phyloP scores from a whole-genome alignment of 225 moss, liverwort and hornwort species.

The Thuidium tamariscinum region DNA sequence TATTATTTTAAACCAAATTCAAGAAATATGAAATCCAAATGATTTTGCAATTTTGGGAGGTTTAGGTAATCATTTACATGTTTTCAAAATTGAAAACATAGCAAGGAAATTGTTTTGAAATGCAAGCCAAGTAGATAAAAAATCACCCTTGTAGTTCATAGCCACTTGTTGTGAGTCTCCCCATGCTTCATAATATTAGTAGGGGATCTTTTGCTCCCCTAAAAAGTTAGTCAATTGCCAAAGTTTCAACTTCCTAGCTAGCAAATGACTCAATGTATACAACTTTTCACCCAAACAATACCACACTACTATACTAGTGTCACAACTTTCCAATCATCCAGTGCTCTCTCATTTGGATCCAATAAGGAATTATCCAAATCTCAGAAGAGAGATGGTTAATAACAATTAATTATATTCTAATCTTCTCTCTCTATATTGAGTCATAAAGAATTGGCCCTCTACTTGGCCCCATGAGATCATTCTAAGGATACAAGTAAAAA shows the following conservation, averaged over 20 bases:
- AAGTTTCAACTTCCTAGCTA: no score
- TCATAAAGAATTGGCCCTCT: no score
- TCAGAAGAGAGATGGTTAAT: accelerated
- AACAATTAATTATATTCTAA: no score
- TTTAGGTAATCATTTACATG: not conserved
- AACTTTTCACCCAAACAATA: not conserved
- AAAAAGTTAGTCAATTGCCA: no score
- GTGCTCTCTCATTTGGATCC: no score
- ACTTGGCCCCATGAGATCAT: no score
- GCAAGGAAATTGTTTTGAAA: no score
- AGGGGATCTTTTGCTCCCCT: no score
- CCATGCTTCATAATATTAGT: accelerated
- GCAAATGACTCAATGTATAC: accelerated
- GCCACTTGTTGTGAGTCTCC: not conserved
- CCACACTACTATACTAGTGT: not conserved
- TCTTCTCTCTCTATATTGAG: no score
- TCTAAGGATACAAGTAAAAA: no score
- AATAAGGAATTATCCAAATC: not conserved
- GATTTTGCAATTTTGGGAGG: not conserved
- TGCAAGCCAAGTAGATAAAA: not conserved
- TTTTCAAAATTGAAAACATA: not conserved
- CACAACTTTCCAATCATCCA: not conserved
- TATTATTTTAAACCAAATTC: not conserved
- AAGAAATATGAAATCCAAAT: not conserved
- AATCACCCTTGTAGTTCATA: no score